These are phyloP conservation scores for Naematelia encephala DNA, from an alignment of 768 basidiomycete genomes.

Conservation along the genomic window DNA sequence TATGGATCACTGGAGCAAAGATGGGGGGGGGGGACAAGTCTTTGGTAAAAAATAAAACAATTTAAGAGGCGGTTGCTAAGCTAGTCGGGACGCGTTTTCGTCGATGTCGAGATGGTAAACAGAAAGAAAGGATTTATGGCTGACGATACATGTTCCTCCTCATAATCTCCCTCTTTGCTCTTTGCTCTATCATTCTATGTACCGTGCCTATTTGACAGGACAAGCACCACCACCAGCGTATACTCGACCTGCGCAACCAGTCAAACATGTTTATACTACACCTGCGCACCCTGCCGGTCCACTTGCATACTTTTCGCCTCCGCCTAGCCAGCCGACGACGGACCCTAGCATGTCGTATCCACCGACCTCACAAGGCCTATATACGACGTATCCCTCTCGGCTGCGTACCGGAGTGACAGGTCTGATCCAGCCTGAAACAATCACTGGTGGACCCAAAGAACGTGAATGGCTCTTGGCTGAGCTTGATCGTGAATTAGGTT, in stretches of 20 bases:
- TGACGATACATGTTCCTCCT: background rate
- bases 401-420: constrained; percentile 83
- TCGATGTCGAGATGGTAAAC: too few species aligned
- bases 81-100: too few species aligned
- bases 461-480: constrained; percentile 34
- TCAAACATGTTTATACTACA: background rate
- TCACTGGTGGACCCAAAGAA: constrained; percentile 48
- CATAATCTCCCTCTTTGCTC: background rate
- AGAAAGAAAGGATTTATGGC: too few species aligned
- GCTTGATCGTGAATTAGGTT: constrained; percentile 25
- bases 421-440: constrained; percentile 79
- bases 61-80: too few species aligned
- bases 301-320: constrained; percentile 32
- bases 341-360: constrained; percentile 26
- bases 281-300: constrained; percentile 27
- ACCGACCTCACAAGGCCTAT: constrained; percentile 61
- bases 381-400: constrained; percentile 83
- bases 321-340: constrained; percentile 36
- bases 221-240: constrained; percentile 16
- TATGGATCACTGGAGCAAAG: too few species aligned
- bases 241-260: constrained; percentile 18
- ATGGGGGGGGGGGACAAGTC: too few species aligned
- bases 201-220: background rate
- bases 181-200: background rate
- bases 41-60: too few species aligned